These are phyloP conservation scores for Didymella sp. DNA, from an alignment of 2,329 filamentous ascomycete species.

Conservation along the genomic window DNA sequence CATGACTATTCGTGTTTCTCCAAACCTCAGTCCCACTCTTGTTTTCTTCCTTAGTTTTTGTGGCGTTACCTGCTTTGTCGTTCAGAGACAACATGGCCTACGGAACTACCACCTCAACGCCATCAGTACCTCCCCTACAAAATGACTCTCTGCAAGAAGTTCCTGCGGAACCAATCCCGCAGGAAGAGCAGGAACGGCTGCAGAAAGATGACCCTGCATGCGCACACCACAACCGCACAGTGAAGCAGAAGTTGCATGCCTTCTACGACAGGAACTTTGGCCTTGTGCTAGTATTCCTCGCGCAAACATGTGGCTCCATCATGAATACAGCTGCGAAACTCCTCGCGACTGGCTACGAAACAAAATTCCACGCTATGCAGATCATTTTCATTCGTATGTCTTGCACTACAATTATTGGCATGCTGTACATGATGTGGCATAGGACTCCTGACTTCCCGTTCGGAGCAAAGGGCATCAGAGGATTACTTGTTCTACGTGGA, in stretches of 20 bases:
- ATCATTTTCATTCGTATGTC: slow-evolving; percentile 80
- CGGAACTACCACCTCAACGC: slow-evolving; percentile 14
- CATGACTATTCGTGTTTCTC: neutral
- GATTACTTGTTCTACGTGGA: slow-evolving; percentile 32
- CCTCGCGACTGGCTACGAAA: slow-evolving; percentile 34
- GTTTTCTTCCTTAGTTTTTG: neutral
- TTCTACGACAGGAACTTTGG: slow-evolving; percentile 38
- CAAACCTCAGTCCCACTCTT: neutral
- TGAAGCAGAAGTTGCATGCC: slow-evolving; percentile 10
- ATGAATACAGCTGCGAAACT: slow-evolving; percentile 39
- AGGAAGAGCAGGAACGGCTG: slow-evolving; percentile 8
- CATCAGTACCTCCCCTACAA: neutral
- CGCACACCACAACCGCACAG: neutral
- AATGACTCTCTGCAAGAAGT: slow-evolving; percentile 7
- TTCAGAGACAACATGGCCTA: slow-evolving; percentile 21
- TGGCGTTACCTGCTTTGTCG: neutral
- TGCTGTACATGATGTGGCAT: slow-evolving; percentile 73
- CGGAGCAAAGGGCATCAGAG: slow-evolving; percentile 28
- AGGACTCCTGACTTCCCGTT: slow-evolving; percentile 45
- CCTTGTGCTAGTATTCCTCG: slow-evolving; percentile 33
- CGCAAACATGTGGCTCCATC: slow-evolving; percentile 50
- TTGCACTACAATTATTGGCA: slow-evolving; percentile 71
- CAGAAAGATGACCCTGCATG: slow-evolving; percentile 13
- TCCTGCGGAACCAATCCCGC: slow-evolving; percentile 12
- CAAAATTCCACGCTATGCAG: slow-evolving; percentile 47